These are phyloP conservation scores for Cynara cardunculus DNA, from an alignment of 129 eudicot genomes.

Conservation along the genomic window DNA sequence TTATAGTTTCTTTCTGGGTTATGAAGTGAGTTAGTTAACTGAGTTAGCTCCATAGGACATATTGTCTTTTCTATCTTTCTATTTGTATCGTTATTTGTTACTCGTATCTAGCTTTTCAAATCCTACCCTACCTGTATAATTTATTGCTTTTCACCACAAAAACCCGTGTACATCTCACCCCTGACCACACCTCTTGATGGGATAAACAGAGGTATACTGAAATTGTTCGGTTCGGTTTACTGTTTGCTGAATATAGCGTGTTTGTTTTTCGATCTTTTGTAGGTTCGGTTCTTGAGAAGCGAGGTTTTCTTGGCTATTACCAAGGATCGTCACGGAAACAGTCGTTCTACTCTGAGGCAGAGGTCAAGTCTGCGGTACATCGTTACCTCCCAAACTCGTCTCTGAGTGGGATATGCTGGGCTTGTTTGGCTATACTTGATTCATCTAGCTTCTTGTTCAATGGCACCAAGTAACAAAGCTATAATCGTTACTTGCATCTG, in stretches of 20 bases:
- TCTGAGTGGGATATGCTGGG: neutral
- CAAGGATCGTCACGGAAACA: neutral
- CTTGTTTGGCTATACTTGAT: neutral
- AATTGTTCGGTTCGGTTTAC: neutral
- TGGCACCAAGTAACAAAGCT: constrained; percentile 15
- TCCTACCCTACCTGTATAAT: no score
- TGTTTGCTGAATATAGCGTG: neutral
- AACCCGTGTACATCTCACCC: no score
- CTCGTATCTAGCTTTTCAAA: no score
- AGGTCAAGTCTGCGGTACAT: neutral
- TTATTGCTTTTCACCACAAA: no score
- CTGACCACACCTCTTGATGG: no score
- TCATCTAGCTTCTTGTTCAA: neutral
- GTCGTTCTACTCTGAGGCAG: neutral
- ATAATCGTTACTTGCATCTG: constrained; percentile 15
- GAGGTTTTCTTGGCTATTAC: neutral
- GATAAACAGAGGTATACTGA: neutral
- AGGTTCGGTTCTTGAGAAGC: constrained; percentile 16
- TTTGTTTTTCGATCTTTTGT: constrained; percentile 13
- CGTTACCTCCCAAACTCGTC: neutral
- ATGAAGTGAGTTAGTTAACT: neutral
- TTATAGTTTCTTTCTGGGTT: neutral
- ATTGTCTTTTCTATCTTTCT: no score
- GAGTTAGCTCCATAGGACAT: neutral
- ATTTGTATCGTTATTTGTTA: no score